Evolutionary conservation across 75 land plant genomes (phyloP), one percentile per base, ranked within the genome.

Genomic region (Pinus albicaulis): DNA sequence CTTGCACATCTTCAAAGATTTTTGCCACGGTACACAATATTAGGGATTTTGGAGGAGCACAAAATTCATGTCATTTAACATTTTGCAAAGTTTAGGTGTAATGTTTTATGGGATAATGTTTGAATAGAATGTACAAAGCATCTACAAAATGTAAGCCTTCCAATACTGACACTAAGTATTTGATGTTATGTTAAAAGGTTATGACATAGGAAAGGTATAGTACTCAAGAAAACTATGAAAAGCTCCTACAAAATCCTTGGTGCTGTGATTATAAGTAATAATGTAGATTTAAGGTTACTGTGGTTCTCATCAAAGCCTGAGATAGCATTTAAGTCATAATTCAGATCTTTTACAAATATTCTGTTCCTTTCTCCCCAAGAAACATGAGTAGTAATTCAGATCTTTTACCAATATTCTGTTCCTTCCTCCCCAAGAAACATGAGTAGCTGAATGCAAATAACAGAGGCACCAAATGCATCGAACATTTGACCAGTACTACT

Each of bases 381-480:
- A 17, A 36, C 44, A 36, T 34, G 36, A 65, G 36, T 65, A 65
- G 48, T 28, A 28, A 28, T 28, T 28, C 31, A 28, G 17, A 28
- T 23, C 17, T 63, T 31, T 28, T 62, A 13, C 36, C 3, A 64
- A 28, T 17, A 64, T 64, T 19, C 34, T 19, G 34, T 64, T 19
- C 34, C 48, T 36, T 17, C 7, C 36, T 65, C 16, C n/a, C 44
- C 22, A 65, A 44, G n/a, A 65, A 17, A 19, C 44, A 36, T 34
- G 36, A 65, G 36, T 65, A 65, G 48, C 3, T 20, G 22, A 38
- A 66, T 66, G 38, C 52, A 66, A 66, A 20, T 66, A 66, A 38
- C 71, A 66, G 8, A 66, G 66, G 23, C 70, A 66, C 23, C 71
- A 66, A 66, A 65, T 20, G 36, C 7, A 65, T 65, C 17, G 19